phyloP scores from a whole-genome alignment of 306 rosid species.

The Bauhinia variegata region DNA sequence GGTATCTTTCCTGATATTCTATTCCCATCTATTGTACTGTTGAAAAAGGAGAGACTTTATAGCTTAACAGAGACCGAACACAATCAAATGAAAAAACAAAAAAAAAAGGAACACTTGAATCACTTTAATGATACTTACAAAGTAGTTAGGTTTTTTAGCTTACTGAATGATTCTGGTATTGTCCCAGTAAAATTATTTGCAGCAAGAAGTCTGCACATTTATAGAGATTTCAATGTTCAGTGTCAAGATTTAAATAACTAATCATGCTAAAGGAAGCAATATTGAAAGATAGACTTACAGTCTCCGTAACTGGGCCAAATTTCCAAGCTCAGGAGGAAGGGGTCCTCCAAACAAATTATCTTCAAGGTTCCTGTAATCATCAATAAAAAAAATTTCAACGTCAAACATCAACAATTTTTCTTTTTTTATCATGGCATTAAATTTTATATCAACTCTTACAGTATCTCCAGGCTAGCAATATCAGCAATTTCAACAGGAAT shows the following conservation, averaged over 20 bases:
- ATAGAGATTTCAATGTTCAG: neutral
- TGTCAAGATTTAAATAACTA: conserved; percentile 14
- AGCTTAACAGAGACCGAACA: neutral
- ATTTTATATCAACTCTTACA: conserved; percentile 53
- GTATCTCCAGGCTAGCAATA: conserved; percentile 45
- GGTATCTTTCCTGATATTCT: conserved; percentile 64
- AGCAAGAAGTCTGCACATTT: conserved; percentile 51
- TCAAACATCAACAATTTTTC: conserved; percentile 14
- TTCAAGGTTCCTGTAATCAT: conserved; percentile 57
- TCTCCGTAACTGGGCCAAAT: conserved; percentile 45
- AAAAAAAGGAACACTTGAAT: neutral
- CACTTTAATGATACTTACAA: conserved; percentile 56
- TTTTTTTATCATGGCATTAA: neutral
- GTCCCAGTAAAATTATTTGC: conserved; percentile 65
- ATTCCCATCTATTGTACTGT: conserved; percentile 79
- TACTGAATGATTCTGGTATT: conserved; percentile 61
- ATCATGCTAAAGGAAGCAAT: neutral
- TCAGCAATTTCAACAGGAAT: conserved; percentile 66
- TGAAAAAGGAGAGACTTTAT: conserved; percentile 29
- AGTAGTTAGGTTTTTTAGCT: conserved; percentile 55
- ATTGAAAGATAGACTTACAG: conserved; percentile 48
- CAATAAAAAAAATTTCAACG: conserved; percentile 22
- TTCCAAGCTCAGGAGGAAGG: conserved; percentile 68
- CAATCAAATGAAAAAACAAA: neutral
- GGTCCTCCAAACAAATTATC: conserved; percentile 63